Percentiles rank a stretch among this genome's conserved stretches.
Evolutionary conservation across 352 stramenopile species (phyloP).

Genomic region (Globisporangium recalcitrans): DNA sequence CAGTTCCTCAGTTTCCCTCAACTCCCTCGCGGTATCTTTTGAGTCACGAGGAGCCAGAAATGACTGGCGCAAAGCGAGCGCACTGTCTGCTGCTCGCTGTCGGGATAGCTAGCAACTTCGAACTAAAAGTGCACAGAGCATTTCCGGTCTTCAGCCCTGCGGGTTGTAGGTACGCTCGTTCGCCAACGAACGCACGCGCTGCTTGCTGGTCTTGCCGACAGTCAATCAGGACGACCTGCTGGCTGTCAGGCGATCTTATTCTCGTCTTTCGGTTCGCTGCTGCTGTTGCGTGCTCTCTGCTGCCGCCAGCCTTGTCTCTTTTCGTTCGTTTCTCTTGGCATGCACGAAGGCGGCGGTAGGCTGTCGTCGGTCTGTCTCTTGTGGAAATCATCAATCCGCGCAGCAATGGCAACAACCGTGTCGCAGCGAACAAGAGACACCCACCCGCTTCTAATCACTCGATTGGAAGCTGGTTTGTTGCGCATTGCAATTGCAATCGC

Average conservation of each 20-base stretch:
- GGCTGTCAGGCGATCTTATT: background rate
- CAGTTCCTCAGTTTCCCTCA: too few relatives aligned
- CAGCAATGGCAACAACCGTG: background rate
- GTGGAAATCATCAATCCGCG: background rate
- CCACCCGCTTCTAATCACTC: background rate
- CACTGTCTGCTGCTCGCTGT: background rate
- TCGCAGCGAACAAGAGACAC: constrained; percentile 1
- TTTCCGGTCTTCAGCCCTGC: background rate
- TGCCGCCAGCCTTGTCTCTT: constrained; percentile 6
- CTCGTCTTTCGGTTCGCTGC: too few relatives aligned
- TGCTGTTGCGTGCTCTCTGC: background rate
- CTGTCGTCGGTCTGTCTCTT: constrained; percentile 4
- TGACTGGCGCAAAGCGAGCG: background rate
- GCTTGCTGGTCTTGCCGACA: background rate
- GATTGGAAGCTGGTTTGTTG: constrained; percentile 1
- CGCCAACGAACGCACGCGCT: background rate
- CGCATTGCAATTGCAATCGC: background rate
- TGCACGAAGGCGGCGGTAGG: background rate
- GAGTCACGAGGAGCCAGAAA: background rate
- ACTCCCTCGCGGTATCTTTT: background rate
- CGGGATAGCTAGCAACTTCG: background rate
- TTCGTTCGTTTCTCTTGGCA: background rate
- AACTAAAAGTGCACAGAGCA: background rate
- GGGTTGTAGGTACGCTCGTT: background rate
- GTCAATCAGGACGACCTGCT: background rate